phyloP scores from a whole-genome alignment of 2,329 filamentous ascomycete species.

The Scytalidium sp. region DNA sequence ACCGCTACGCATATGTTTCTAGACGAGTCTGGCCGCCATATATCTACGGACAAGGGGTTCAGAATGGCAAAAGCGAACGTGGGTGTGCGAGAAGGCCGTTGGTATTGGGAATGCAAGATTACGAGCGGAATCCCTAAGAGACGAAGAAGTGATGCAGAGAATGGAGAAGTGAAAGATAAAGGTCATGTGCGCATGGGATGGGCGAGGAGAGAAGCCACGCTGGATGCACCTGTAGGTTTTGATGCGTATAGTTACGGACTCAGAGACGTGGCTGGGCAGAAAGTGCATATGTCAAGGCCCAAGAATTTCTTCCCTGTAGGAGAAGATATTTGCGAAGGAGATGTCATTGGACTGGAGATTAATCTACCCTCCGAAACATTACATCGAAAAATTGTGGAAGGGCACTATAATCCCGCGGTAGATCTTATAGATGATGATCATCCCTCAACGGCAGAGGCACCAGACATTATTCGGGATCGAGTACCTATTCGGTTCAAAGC shows the following conservation, averaged over 20 bases:
- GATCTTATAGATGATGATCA: conserved; percentile 61
- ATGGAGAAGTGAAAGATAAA: conserved; percentile 15
- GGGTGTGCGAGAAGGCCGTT: conserved; percentile 80
- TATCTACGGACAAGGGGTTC: conserved; percentile 92
- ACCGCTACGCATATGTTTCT: conserved; percentile 83
- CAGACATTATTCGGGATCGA: conserved; percentile 90
- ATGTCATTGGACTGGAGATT: conserved; percentile 92
- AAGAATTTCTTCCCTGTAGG: conserved; percentile 81
- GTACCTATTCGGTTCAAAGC: conserved; percentile 93
- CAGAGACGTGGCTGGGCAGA: conserved; percentile 85
- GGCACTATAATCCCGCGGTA: conserved; percentile 82
- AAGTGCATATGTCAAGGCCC: conserved; percentile 90
- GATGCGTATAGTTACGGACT: conserved; percentile 94
- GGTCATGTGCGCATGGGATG: conserved; percentile 83
- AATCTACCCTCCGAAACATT: conserved; percentile 80
- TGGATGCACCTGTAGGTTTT: conserved; percentile 82
- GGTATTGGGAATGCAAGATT: conserved; percentile 93
- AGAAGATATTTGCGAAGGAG: conserved; percentile 80
- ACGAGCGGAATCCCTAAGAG: conserved; percentile 65
- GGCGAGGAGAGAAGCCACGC: conserved; percentile 73
- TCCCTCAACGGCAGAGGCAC: conserved; percentile 49
- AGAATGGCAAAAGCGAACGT: conserved; percentile 89
- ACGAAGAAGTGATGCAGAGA: conserved; percentile 16
- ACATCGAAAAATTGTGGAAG: conserved; percentile 84
- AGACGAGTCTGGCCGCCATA: conserved; percentile 68